Conservation (phyloP, 345 rosid genomes). For the Brassica cretica region DNA sequence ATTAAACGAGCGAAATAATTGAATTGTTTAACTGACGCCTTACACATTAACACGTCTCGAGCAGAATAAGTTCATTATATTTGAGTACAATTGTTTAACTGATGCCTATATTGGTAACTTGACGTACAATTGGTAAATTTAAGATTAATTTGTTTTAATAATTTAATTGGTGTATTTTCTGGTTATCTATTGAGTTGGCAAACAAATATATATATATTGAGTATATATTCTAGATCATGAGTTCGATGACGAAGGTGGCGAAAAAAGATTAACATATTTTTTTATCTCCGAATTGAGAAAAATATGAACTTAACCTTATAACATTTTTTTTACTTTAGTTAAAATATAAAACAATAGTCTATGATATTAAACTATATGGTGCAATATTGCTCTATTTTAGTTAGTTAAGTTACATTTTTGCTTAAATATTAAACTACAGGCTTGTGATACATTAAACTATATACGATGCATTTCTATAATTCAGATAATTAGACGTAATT, state of each 20-base stretch:
- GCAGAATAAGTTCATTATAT: not conserved
- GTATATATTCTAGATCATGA: not conserved
- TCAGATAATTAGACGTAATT: not conserved
- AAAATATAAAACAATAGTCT: not conserved
- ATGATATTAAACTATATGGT: not conserved
- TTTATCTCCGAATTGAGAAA: not conserved
- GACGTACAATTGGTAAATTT: not conserved
- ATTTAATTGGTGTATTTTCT: not conserved
- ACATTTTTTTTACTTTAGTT: not conserved
- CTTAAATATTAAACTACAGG: not conserved
- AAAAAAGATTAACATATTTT: too few relatives aligned
- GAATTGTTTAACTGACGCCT: not conserved
- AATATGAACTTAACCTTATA: not conserved
- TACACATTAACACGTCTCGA: not conserved
- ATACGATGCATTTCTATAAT: not conserved
- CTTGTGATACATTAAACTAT: not conserved
- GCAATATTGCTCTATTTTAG: not conserved
- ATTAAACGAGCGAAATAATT: slow-evolving; percentile 1
- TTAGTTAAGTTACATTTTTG: not conserved
- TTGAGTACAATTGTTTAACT: not conserved
- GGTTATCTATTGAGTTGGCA: not conserved
- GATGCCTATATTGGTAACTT: not conserved
- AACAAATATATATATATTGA: not conserved
- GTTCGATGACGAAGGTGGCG: not conserved
- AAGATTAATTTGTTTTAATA: not conserved